phyloP scores from a whole-genome alignment of 208 protist genomes.

The Acanthamoeba sp. region DNA sequence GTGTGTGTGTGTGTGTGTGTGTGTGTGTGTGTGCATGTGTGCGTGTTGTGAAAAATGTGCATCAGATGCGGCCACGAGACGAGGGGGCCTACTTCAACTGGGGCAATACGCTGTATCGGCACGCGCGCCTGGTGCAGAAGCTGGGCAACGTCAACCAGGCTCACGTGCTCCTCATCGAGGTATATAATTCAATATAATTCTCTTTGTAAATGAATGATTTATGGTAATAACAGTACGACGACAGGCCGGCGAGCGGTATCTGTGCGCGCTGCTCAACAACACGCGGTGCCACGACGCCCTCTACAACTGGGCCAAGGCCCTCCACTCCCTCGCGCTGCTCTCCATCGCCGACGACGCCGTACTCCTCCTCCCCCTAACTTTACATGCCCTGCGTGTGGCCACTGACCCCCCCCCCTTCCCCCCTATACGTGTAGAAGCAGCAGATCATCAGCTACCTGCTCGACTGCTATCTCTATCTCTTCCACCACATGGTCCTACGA shows the following conservation, averaged over 20 bases:
- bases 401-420: too few relatives aligned
- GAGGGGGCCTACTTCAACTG: conserved; percentile 59
- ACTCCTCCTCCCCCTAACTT: not conserved
- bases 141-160: not conserved
- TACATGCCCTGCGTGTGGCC: not conserved
- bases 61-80: not conserved
- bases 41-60: too few relatives aligned
- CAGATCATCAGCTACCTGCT: not conserved
- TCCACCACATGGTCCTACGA: conserved; percentile 37
- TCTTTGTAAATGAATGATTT: not conserved
- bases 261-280: conserved; percentile 13
- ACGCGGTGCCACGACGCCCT: conserved; percentile 29
- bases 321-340: conserved; percentile 29
- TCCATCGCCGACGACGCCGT: not conserved
- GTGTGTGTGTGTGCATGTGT: too few relatives aligned
- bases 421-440: not conserved
- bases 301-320: conserved; percentile 51
- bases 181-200: not conserved
- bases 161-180: not conserved
- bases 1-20: too few relatives aligned
- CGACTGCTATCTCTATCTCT: conserved; percentile 24
- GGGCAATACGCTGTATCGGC: conserved; percentile 58
- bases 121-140: conserved; percentile 35
- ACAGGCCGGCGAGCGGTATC: conserved; percentile 13
- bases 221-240: not conserved